Base-by-base conservation (phyloP, 257 asterid species). In the Echites panduratus region DNA sequence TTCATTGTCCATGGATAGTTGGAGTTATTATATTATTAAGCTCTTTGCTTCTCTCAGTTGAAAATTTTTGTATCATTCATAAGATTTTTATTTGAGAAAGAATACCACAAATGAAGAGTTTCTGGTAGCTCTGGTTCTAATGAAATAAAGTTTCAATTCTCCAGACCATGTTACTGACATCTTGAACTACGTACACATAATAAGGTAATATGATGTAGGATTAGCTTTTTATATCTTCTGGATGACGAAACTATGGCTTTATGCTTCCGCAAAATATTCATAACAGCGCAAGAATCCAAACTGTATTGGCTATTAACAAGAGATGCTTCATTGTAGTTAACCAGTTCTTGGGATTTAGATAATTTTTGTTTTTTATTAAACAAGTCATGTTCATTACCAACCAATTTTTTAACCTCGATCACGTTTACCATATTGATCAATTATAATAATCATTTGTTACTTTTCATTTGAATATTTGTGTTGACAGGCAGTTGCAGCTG, bases 401-500 rank as follows among this genome's bases (percentile, higher is more conserved):
- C 47, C n/a, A 11, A 27, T 63, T 72, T 27, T 16, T 48, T 66
- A 24, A 20, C 68, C 40, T 53, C 9, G n/a, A 19, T 53, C 16
- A 24, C 49, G 66, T 57, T 66, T 80, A 38, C 17, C 32, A 20
- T 9, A 22, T 32, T 68, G 24, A 38, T 26, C 70, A 59, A 29
- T 69, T 75, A 50, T 38, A 16, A 19, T 35, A 19, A 43, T 17
- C 2, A 40, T 63, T 63, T 29, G 19, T 63, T 32, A 62, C 68
- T 35, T 38, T 12, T 38, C 22, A 12, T 32, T 26, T 41, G n/a
- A 67, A 32, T 27, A 26, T 17, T 26, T 49, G 48, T n/a, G 22
- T 78, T 70, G 58, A 83, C 94, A 95, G 99, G 97, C 94, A 9
- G 88, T 92, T 76, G 99, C 96, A 73, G 97, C 96, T 77, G 99